Percentiles rank a stretch among this genome's conserved stretches.
phyloP scores from a whole-genome alignment of 1,284 basidiomycete species.

The Chondrostereum purpureum region DNA sequence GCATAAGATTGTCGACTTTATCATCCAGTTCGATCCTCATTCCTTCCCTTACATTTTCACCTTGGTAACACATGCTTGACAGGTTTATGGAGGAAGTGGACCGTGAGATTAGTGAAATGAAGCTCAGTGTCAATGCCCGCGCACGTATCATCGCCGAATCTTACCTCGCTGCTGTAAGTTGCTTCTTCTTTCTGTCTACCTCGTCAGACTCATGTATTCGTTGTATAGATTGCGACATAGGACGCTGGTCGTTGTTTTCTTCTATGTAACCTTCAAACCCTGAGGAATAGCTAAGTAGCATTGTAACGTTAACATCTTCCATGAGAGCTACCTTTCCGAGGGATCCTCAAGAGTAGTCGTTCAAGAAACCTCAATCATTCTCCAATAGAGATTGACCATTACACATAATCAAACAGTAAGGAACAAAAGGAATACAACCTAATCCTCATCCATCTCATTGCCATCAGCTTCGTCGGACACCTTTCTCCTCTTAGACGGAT shows the following conservation, averaged over 20 bases:
- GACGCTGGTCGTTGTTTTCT: neutral
- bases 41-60: neutral
- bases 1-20: slow-evolving; percentile 99
- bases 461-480: neutral
- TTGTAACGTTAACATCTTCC: neutral
- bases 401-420: no score
- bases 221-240: neutral
- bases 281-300: neutral
- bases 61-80: slow-evolving; percentile 6
- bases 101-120: slow-evolving; percentile 88
- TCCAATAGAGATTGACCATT: no score
- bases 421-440: neutral
- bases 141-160: slow-evolving; percentile 97
- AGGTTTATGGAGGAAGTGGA: slow-evolving; percentile 99
- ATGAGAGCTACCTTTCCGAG: neutral
- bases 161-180: slow-evolving; percentile 67
- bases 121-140: slow-evolving; percentile 87
- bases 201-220: neutral
- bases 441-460: neutral
- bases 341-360: no score
- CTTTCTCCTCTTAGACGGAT: neutral
- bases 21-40: slow-evolving; percentile 72
- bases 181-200: slow-evolving; percentile 2
- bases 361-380: no score
- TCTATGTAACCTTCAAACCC: neutral